A percentile compares a stretch with the other conserved stretches of the same genome.
Conservation (phyloP, 768 basidiomycete species). For the Mycena crocata region DNA sequence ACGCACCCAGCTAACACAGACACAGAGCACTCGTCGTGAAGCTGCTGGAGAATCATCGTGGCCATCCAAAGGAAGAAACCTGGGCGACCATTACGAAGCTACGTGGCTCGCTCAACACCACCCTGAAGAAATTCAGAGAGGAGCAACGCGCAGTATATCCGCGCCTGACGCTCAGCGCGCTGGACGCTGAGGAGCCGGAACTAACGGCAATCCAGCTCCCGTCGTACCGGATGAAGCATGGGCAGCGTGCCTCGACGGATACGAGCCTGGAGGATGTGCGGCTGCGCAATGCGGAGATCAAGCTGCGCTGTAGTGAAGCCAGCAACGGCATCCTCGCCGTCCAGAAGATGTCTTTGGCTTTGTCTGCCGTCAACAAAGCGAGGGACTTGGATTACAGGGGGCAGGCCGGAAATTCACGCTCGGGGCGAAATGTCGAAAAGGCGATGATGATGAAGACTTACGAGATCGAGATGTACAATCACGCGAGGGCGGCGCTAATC, state of each 20-base stretch:
- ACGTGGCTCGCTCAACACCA: not conserved
- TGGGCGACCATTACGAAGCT: not conserved
- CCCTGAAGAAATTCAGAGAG: conserved; percentile 15
- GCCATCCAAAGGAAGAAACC: conserved; percentile 10
- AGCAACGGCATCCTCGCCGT: conserved; percentile 4
- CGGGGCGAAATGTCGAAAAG: conserved; percentile 13
- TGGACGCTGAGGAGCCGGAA: no score
- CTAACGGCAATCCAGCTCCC: no score
- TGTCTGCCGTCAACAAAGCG: conserved; percentile 14
- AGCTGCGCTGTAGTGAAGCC: conserved; percentile 11
- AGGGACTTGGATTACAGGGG: conserved; percentile 13
- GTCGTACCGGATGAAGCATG: not conserved
- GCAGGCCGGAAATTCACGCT: conserved; percentile 2
- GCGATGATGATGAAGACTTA: conserved; percentile 2
- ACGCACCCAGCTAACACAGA: not conserved
- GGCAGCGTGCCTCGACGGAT: not conserved
- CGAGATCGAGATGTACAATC: conserved; percentile 21
- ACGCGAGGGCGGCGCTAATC: not conserved
- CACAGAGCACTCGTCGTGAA: conserved; percentile 4
- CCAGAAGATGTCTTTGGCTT: no score
- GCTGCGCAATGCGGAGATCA: conserved; percentile 8
- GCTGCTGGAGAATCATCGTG: conserved; percentile 3
- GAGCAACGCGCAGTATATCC: conserved; percentile 6
- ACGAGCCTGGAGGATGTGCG: not conserved
- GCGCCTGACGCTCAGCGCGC: conserved; percentile 10